Evolutionary conservation across 345 rosid species (phyloP).

Genomic region (Schrenkiella parvula): DNA sequence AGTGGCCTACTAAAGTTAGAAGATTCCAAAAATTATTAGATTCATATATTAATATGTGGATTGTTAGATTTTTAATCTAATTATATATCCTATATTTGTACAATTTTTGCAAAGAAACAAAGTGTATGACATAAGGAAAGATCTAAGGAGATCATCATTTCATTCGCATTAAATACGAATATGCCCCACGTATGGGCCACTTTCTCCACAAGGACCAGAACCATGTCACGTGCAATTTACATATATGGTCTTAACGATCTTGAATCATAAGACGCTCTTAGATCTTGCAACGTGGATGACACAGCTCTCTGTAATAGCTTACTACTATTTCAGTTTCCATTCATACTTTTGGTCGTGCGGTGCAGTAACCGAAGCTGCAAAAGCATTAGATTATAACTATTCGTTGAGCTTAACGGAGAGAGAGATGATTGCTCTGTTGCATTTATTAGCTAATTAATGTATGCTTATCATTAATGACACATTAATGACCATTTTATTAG

Average conservation of each 20-base stretch:
- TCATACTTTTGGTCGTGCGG: conserved; percentile 32
- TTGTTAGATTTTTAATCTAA: not conserved
- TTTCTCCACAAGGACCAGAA: conserved; percentile 16
- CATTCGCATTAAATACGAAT: conserved; percentile 31
- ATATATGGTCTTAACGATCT: conserved; percentile 18
- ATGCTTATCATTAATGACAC: conserved; percentile 1
- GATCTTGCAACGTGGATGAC: conserved; percentile 27
- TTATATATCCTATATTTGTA: not conserved
- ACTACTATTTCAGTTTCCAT: not conserved
- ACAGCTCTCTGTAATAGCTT: not conserved
- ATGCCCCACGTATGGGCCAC: conserved; percentile 39
- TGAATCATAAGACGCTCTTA: not conserved
- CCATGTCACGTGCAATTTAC: conserved; percentile 23
- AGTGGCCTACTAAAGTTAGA: not conserved
- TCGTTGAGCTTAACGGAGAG: not conserved
- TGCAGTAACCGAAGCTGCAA: conserved; percentile 25
- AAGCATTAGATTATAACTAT: conserved; percentile 5
- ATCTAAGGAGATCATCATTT: conserved; percentile 25
- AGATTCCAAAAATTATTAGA: not conserved
- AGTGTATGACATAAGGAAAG: conserved; percentile 20
- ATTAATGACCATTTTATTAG: not conserved
- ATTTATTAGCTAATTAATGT: conserved; percentile 21
- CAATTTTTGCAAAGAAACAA: not conserved
- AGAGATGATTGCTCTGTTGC: conserved; percentile 4
- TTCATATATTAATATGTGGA: not conserved